Conservation (phyloP, 306 rosid genomes). For the Pyrus betulifolia region DNA sequence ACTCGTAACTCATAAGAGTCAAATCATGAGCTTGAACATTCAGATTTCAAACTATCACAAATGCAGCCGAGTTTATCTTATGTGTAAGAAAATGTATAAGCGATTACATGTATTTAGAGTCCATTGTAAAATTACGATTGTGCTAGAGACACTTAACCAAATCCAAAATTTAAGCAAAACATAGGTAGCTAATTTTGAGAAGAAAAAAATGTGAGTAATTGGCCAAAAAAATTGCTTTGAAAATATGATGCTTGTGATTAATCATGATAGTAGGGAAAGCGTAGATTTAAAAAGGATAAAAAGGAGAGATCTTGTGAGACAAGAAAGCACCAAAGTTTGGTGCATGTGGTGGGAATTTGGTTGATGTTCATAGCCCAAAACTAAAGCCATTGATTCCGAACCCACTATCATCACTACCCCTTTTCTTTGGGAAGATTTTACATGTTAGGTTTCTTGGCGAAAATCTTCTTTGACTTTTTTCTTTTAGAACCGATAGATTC, state of each 20-base stretch:
- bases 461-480: background rate
- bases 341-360: conserved; percentile 5
- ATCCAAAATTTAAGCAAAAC: background rate
- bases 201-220: background rate
- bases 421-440: background rate
- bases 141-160: too few species aligned
- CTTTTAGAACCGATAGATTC: background rate
- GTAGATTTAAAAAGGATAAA: background rate
- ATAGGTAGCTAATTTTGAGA: background rate
- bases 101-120: too few species aligned
- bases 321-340: conserved; percentile 8
- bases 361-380: background rate
- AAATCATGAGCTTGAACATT: too few species aligned
- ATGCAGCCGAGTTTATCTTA: too few species aligned
- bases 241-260: background rate
- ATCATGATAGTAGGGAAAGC: background rate
- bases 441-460: background rate
- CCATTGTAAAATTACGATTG: too few species aligned
- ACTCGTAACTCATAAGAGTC: too few species aligned
- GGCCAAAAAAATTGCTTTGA: background rate
- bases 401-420: background rate
- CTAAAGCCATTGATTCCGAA: background rate
- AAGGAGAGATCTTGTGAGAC: conserved; percentile 2
- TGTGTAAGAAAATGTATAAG: too few species aligned
- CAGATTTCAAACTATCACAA: too few species aligned